These are phyloP conservation scores for Alternaria metachromatica DNA, from an alignment of 2,329 filamentous ascomycete species.

Conservation along the genomic window DNA sequence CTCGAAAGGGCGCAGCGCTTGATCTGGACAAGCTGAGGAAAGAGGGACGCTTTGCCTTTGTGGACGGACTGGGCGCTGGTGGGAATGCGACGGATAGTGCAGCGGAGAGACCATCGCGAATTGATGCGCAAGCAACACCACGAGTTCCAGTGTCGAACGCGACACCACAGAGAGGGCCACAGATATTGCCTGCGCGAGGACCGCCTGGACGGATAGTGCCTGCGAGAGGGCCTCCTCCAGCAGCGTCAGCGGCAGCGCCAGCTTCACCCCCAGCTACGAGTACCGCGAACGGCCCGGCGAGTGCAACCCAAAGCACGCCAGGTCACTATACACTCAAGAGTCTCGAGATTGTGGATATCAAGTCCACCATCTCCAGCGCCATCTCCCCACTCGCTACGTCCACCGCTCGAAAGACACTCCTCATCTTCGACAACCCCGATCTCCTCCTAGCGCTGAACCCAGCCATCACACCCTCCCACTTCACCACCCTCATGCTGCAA, in stretches of 20 bases:
- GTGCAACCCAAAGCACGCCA: conserved; percentile 1
- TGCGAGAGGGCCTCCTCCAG: conserved; percentile 17
- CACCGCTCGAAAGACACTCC: conserved; percentile 38
- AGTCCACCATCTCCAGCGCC: conserved; percentile 35
- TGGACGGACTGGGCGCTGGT: conserved; percentile 75
- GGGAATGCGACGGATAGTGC: conserved; percentile 8
- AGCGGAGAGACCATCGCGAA: neutral
- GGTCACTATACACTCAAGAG: conserved; percentile 34
- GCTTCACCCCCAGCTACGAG: neutral
- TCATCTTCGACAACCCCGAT: conserved; percentile 56
- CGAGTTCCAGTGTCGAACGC: neutral
- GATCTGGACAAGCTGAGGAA: conserved; percentile 69
- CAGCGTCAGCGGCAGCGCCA: neutral
- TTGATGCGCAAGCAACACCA: conserved; percentile 3
- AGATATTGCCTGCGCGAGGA: conserved; percentile 23
- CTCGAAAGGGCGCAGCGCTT: conserved; percentile 71
- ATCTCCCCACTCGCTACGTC: conserved; percentile 26
- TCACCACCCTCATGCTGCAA: conserved; percentile 36
- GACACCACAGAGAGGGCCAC: conserved; percentile 1
- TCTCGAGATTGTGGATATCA: conserved; percentile 33
- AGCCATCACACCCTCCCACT: conserved; percentile 21
- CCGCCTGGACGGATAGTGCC: conserved; percentile 26
- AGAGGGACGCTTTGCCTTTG: conserved; percentile 70
- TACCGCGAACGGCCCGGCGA: neutral
- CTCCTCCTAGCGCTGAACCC: conserved; percentile 50